Percentiles rank a stretch among this genome's conserved stretches.
Evolutionary conservation across 176 grass and related monocot species (phyloP).

Genomic region (Pontederia paniculata): DNA sequence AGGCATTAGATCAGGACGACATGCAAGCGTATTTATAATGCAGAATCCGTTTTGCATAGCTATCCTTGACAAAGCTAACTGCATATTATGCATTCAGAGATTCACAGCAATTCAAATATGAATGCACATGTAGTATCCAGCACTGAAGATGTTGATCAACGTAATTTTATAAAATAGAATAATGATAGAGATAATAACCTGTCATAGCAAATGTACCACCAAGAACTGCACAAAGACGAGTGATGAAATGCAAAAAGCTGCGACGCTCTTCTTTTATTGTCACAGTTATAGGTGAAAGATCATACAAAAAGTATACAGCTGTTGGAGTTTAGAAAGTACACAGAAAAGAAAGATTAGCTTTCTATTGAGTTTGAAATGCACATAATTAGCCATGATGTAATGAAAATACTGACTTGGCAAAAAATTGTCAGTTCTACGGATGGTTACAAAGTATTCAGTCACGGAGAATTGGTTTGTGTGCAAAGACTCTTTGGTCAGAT

Average conservation of each 20-base stretch:
- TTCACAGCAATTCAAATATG: too few relatives aligned
- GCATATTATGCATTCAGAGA: too few relatives aligned
- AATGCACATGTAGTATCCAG: too few relatives aligned
- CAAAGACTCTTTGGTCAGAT: slow-evolving; percentile 66
- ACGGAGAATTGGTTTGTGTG: slow-evolving; percentile 98
- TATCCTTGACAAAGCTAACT: too few relatives aligned
- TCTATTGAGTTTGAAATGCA: background rate
- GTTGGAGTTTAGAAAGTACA: slow-evolving; percentile 9
- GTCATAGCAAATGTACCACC: slow-evolving; percentile 98
- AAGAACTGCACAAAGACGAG: slow-evolving; percentile 90
- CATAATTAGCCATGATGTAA: background rate
- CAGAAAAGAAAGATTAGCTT: background rate
- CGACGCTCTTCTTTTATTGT: slow-evolving; percentile 88
- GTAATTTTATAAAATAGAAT: too few relatives aligned
- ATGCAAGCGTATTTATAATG: too few relatives aligned
- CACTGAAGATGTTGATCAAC: too few relatives aligned
- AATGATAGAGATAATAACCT: slow-evolving; percentile 30
- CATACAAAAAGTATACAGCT: slow-evolving; percentile 97
- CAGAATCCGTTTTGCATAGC: too few relatives aligned
- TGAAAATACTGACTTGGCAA: slow-evolving; percentile 64
- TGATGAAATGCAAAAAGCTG: slow-evolving; percentile 94
- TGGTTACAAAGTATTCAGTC: slow-evolving; percentile 81
- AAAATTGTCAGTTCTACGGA: slow-evolving; percentile 40
- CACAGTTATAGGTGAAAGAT: slow-evolving; percentile 96
- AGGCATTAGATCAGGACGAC: too few relatives aligned